A percentile compares a stretch with the other conserved stretches of the same genome.
These are phyloP conservation scores for Diaporthe citriasiana DNA, from an alignment of 2,329 filamentous ascomycete genomes.

Conservation along the genomic window DNA sequence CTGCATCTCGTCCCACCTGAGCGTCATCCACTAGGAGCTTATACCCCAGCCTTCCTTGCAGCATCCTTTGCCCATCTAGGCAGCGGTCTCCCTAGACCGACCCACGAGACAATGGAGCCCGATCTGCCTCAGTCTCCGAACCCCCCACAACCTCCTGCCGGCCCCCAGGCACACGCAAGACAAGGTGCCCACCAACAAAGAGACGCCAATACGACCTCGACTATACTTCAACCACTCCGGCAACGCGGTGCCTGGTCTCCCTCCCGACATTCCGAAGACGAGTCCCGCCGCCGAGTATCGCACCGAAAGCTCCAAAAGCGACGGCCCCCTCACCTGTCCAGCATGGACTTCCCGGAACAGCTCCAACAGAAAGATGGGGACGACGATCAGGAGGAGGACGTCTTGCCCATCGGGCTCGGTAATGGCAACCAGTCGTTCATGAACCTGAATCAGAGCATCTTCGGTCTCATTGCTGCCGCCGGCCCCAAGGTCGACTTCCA, in stretches of 20 bases:
- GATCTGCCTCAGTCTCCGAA: conserved; percentile 29
- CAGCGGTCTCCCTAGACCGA: conserved; percentile 39
- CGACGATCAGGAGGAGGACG: conserved; percentile 64
- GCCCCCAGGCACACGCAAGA: conserved; percentile 3
- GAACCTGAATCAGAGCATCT: conserved; percentile 95
- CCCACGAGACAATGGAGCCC: conserved; percentile 40
- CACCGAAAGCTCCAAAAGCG: conserved; percentile 61
- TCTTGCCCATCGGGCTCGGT: conserved; percentile 62
- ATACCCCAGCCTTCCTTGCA: conserved; percentile 37
- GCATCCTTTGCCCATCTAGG: conserved; percentile 31
- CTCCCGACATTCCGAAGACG: conserved; percentile 50
- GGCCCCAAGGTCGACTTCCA: conserved; percentile 87
- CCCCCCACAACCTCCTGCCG: conserved; percentile 31
- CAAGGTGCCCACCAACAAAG: conserved; percentile 26
- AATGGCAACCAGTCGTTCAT: conserved; percentile 59
- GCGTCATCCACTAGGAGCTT: conserved; percentile 28
- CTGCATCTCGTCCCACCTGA: conserved; percentile 39
- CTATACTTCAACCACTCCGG: conserved; percentile 26
- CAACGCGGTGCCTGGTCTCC: conserved; percentile 40
- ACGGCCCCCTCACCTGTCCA: conserved; percentile 48
- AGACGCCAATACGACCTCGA: conserved; percentile 24
- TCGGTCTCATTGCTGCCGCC: conserved; percentile 91
- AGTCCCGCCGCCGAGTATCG: conserved; percentile 54
- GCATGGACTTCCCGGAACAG: conserved; percentile 67
- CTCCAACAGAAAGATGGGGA: conserved; percentile 64